Evolutionary conservation across 345 rosid genomes (phyloP), one percentile per base, ranked within the genome.

Genomic region (Eucalyptus shirleyi): DNA sequence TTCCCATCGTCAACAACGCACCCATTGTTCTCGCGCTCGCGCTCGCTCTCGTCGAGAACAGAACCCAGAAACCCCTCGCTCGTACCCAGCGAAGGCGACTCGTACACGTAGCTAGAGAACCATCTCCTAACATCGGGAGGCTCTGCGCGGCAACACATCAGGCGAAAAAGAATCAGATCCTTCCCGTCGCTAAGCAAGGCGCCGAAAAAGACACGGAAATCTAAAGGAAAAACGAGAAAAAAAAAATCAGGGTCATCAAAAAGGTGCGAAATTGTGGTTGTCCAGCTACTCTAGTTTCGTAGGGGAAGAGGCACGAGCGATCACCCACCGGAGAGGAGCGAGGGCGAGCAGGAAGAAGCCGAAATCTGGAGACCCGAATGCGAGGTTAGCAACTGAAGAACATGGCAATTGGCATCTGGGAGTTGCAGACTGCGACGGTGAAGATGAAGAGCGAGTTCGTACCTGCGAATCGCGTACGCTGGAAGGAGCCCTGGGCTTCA

Each of bases 31-130:
- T 56, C 32, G 50, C 24, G 49, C 17, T 50, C 91, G 56, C 65
- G 50, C 17, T 50, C 91, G 56, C 65, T 47, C 30, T 88, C 92
- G 55, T 51, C 49, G 34, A 77, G 53, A 34, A 80, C 47, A 53
- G 90, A 65, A 87, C 86, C 92, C 87, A 51, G 88, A 86, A 89
- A 89, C 30, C 86, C 91, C 88, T 89, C 91, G 23, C 34, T 86
- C 15, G 93, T 90, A 91, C 50, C 90, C 92, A 94, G 88, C 32
- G 89, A 91, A 92, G 94, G 87, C 49, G 95, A 93, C 86, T 95
- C 97, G 81, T 94, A 94, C 53, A 91, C 89, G 86, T 94, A 96
- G 91, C 97, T 94, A 23, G 95, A 47, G 92, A 94, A 96, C 97
- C 96, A 95, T 89, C 94, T 93, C 89, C 91, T 89, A 59, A 95